Base-by-base conservation (phyloP, 345 rosid genomes). In the Populus ilicifolia region DNA sequence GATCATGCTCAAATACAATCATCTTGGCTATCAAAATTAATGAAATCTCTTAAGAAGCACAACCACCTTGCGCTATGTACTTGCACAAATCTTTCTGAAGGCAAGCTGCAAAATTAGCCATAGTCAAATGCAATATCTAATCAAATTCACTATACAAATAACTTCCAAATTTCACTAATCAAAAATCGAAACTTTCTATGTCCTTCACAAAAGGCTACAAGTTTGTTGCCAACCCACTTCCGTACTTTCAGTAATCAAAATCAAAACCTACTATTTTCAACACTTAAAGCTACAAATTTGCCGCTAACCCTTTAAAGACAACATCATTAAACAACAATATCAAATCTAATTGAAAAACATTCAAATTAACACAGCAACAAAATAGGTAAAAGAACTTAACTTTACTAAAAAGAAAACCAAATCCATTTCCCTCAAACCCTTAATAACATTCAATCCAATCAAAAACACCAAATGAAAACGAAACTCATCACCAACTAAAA, bases 1-100 rank as follows among this genome's bases (percentile, higher is more conserved):
- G 92, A 85, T 94, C 96, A 41, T 81, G 82, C 68, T 89, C 82
- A 50, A 73, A 68, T 14, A 43, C 72, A 16, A 79, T 64, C 94
- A 89, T 88, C 71, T 41, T 82, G 44, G 33, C 69, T 73, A 8
- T 9, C 71, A 78, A 7, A 73, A 46, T 77, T 73, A 29, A 41
- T 17, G 36, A 18, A 41, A 64, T 39, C 56, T 38, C 36, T 38
- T 21, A 13, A 27, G 61, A 17, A 56, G 1, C 33, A 16, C 61
- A 33, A 36, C 17, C 20, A 36, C 36, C 54, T 41, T 38, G 33
- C 27, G 54, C 25, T 67, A 11, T 76, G 39, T 50, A n/a, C 70
- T 46, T 30, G 52, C 52, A 67, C 9, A 76, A 41, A 76, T 4
- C 30, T 72, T 33, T 16, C 52, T 23, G 4, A 29, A 20, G 25